Evolutionary conservation across 1,139 yeast genomes (phyloP).

Genomic region (Candida sp.): DNA sequence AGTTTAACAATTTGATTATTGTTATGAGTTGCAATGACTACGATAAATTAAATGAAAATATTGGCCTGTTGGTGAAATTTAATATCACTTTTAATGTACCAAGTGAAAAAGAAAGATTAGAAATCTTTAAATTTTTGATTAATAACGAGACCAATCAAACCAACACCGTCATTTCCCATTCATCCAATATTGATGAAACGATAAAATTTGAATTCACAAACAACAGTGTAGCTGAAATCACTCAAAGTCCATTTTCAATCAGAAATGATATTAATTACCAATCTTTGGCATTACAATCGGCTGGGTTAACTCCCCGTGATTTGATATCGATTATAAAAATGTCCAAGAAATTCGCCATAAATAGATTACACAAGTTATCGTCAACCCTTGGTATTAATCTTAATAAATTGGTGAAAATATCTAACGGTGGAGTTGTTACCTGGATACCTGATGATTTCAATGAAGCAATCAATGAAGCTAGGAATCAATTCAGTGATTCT

Average conservation of each 20-base stretch:
- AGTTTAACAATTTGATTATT: conserved; percentile 43
- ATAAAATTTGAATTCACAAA: conserved; percentile 5
- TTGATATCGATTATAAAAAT: conserved; percentile 65
- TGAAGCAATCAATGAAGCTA: conserved; percentile 72
- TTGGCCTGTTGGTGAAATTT: conserved; percentile 71
- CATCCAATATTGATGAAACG: neutral
- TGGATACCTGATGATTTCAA: conserved; percentile 66
- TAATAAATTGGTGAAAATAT: conserved; percentile 28
- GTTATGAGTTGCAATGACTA: conserved; percentile 71
- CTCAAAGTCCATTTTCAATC: conserved; percentile 20
- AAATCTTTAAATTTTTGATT: conserved; percentile 55
- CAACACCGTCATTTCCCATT: neutral
- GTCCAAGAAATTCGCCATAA: conserved; percentile 58
- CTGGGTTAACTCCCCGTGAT: conserved; percentile 90
- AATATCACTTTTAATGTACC: conserved; percentile 80
- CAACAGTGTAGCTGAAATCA: conserved; percentile 13
- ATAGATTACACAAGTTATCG: conserved; percentile 37
- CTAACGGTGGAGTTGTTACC: conserved; percentile 53
- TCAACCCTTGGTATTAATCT: conserved; percentile 12
- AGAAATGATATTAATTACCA: conserved; percentile 55
- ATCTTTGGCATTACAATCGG: conserved; percentile 78
- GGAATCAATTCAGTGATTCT: conserved; percentile 87
- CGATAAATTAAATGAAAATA: conserved; percentile 64
- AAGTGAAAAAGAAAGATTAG: conserved; percentile 65
- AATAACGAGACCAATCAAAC: conserved; percentile 15